Percentiles rank a stretch among this genome's conserved stretches.
phyloP scores from a whole-genome alignment of 495 filamentous ascomycete genomes.

The Penicillium atrosanguineum region DNA sequence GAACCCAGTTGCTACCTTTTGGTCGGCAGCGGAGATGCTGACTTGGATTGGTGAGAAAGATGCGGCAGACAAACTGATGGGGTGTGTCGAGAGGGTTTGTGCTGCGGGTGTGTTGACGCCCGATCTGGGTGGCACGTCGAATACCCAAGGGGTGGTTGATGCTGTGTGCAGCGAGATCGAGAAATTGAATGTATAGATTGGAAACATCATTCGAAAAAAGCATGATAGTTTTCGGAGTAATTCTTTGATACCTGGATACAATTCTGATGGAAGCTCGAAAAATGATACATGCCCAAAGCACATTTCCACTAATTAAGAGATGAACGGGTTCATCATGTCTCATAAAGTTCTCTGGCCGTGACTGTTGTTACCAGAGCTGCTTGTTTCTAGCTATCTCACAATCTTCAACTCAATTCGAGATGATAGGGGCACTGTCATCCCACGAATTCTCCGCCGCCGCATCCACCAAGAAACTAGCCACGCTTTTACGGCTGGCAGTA shows the following conservation, averaged over 20 bases:
- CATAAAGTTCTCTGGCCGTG: too few relatives aligned
- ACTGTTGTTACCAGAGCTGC: too few relatives aligned
- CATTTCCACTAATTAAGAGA: too few relatives aligned
- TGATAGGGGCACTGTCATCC: constrained; percentile 27
- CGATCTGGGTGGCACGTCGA: constrained; percentile 53
- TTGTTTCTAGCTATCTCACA: too few relatives aligned
- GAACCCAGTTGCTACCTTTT: constrained; percentile 65
- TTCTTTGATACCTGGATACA: too few relatives aligned
- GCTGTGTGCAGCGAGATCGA: constrained; percentile 55
- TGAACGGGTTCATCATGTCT: too few relatives aligned
- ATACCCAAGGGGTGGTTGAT: constrained; percentile 54
- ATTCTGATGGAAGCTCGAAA: too few relatives aligned
- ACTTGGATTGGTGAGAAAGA: constrained; percentile 55
- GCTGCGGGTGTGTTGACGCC: constrained; percentile 49
- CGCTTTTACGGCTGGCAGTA: constrained; percentile 24
- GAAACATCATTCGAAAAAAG: too few relatives aligned
- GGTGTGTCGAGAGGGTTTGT: constrained; percentile 54
- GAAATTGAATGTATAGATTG: constrained; percentile 1
- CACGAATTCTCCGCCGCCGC: constrained; percentile 15
- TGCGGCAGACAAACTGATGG: constrained; percentile 51
- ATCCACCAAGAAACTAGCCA: constrained; percentile 26
- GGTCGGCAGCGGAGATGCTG: constrained; percentile 63
- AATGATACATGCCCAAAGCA: too few relatives aligned
- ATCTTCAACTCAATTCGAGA: constrained; percentile 20
- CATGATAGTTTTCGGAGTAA: too few relatives aligned